Evolutionary conservation across 768 basidiomycete species (phyloP).

Genomic region (Mrakia blollopis): DNA sequence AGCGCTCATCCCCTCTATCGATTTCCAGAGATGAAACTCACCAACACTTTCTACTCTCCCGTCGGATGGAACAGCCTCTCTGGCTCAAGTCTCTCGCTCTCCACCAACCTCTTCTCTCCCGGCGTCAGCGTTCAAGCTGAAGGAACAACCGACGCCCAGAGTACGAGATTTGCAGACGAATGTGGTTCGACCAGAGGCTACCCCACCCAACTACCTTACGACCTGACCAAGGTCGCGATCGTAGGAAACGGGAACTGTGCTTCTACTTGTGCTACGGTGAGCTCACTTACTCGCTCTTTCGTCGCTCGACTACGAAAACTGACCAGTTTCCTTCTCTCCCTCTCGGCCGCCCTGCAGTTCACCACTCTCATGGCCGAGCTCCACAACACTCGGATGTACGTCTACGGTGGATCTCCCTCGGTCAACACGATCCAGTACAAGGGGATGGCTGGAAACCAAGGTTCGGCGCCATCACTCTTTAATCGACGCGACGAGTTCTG

Average conservation of each 20-base stretch:
- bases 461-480: neutral
- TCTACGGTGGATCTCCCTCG: slow-evolving; percentile 57
- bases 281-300: neutral
- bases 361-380: slow-evolving; percentile 59
- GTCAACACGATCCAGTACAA: slow-evolving; percentile 45
- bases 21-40: slow-evolving; percentile 24
- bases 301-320: neutral
- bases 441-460: slow-evolving; percentile 58
- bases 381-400: slow-evolving; percentile 54
- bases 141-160: slow-evolving; percentile 4
- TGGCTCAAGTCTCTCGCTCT: neutral
- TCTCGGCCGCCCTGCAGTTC: slow-evolving; percentile 43
- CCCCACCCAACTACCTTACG: neutral
- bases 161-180: neutral
- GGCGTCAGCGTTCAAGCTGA: slow-evolving; percentile 8
- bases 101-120: neutral
- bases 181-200: neutral
- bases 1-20: no score
- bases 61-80: slow-evolving; percentile 7
- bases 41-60: slow-evolving; percentile 14
- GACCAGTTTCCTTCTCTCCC: no score
- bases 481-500: neutral
- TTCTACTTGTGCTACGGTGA: slow-evolving; percentile 55
- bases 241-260: slow-evolving; percentile 49
- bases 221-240: slow-evolving; percentile 20